Conservation (phyloP, 2,329 filamentous ascomycete genomes). For the Colletotrichum sp. region DNA sequence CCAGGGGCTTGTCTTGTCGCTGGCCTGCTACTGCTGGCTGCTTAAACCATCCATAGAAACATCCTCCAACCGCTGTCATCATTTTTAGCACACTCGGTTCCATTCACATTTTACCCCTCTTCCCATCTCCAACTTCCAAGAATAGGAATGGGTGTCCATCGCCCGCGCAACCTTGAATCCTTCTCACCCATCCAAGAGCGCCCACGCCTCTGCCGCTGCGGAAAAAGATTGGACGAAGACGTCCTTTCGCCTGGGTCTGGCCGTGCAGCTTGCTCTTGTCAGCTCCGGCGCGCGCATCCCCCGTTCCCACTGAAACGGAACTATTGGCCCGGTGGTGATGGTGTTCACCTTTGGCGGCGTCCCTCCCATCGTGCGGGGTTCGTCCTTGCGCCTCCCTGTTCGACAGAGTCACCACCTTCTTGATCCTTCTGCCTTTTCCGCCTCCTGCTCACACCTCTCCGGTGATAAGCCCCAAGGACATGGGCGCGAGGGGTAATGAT, state of each 20-base stretch:
- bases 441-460: neutral
- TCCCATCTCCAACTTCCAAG: neutral
- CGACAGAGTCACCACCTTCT: neutral
- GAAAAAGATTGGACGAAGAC: slow-evolving; percentile 2
- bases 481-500: neutral
- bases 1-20: neutral
- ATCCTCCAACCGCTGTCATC: neutral
- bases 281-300: neutral
- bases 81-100: neutral
- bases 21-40: neutral
- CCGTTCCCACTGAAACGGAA: slow-evolving; percentile 1
- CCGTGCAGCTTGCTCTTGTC: neutral
- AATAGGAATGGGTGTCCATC: slow-evolving; percentile 1
- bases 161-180: neutral
- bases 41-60: neutral
- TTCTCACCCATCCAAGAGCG: neutral
- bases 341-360: neutral
- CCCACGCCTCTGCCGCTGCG: neutral
- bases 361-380: slow-evolving; percentile 3
- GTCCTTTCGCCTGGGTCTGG: neutral
- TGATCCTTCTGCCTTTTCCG: neutral
- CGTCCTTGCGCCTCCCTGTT: neutral
- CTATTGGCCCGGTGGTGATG: slow-evolving; percentile 8
- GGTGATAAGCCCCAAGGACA: neutral
- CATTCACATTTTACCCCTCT: slow-evolving; percentile 3